A percentile compares a stretch with the other conserved stretches of the same genome.
Conservation (phyloP, 2,329 filamentous ascomycete species). For the Calycina herbarum region DNA sequence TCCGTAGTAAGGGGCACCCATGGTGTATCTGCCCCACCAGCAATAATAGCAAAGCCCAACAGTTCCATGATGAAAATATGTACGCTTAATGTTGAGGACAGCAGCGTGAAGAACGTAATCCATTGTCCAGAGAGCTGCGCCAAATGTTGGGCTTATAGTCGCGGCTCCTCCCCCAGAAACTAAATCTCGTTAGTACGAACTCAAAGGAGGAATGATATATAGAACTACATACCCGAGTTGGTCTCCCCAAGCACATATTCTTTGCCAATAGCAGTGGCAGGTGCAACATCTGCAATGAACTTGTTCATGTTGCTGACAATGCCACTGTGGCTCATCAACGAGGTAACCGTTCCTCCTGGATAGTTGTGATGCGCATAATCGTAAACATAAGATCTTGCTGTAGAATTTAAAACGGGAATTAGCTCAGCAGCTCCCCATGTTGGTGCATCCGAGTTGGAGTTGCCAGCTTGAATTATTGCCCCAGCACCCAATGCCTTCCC, state of each 20-base stretch:
- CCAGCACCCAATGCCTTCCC: slow-evolving; percentile 23
- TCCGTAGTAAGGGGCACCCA: slow-evolving; percentile 34
- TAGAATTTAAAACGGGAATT: slow-evolving; percentile 28
- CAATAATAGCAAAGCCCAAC: slow-evolving; percentile 38
- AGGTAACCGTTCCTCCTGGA: slow-evolving; percentile 41
- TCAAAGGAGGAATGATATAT: slow-evolving; percentile 35
- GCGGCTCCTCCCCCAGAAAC: slow-evolving; percentile 33
- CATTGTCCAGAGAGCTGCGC: slow-evolving; percentile 34
- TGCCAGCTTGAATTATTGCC: slow-evolving; percentile 34
- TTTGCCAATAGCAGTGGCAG: slow-evolving; percentile 26
- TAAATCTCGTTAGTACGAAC: slow-evolving; percentile 1
- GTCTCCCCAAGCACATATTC: slow-evolving; percentile 36
- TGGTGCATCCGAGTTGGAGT: slow-evolving; percentile 31
- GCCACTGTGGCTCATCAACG: slow-evolving; percentile 32
- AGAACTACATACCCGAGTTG: slow-evolving; percentile 43
- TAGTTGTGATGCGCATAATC: slow-evolving; percentile 39
- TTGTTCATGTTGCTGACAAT: slow-evolving; percentile 29
- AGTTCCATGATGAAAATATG: slow-evolving; percentile 36
- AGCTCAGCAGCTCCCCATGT: slow-evolving; percentile 35
- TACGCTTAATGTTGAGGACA: slow-evolving; percentile 25
- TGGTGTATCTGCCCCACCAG: slow-evolving; percentile 32
- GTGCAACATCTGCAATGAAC: slow-evolving; percentile 29
- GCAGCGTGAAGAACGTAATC: slow-evolving; percentile 31
- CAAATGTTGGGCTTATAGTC: slow-evolving; percentile 31
- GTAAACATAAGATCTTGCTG: slow-evolving; percentile 28